Evolutionary conservation across 148 eudicot species (phyloP), one percentile per base, ranked within the genome.

Genomic region (Cornus controversa): DNA sequence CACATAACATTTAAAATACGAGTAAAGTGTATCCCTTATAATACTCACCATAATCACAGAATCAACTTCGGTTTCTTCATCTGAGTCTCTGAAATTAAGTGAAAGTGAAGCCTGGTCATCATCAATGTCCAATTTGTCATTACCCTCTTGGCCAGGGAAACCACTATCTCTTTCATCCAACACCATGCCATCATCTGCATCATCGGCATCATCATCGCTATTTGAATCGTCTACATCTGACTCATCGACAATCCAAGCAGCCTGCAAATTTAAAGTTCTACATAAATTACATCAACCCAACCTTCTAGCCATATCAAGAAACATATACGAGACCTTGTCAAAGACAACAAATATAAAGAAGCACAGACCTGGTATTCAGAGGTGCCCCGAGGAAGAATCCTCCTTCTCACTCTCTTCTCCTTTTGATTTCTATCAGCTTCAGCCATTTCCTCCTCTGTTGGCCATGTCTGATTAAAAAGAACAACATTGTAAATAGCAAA

Each of bases 361-460:
- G 18, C 50, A 69, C 77, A 73, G 74, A 90, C 99, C 99, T 96
- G 99, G 76, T 96, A 96, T 10, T 96, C 99, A 70, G 99, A 96
- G 37, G 94, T 96, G 54, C 96, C 97, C 65, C 70, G 78, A 74
- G 98, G 98, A 73, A 93, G 84, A 63, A 57, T 80, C 82, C 80
- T 89, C 82, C 86, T 93, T 78, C 82, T 93, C 37, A 79, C 68
- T 82, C 86, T 88, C 79, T 84, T 93, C 81, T 86, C 92, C 58
- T 31, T 31, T 31, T 83, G 83, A 76, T 84, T 84, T 80, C 81
- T 89, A 74, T 92, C 95, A 66, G 99, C 99, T 81, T 92, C 97
- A 50, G 86, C 92, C 98, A 96, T 93, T 85, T 96, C 99, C 71
- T 89, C 95, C 87, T 92, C 97, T 25, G 99, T 93, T 65, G 99